These are phyloP conservation scores for Mycogone perniciosa DNA, from an alignment of 2,329 filamentous ascomycete genomes.

Conservation along the genomic window DNA sequence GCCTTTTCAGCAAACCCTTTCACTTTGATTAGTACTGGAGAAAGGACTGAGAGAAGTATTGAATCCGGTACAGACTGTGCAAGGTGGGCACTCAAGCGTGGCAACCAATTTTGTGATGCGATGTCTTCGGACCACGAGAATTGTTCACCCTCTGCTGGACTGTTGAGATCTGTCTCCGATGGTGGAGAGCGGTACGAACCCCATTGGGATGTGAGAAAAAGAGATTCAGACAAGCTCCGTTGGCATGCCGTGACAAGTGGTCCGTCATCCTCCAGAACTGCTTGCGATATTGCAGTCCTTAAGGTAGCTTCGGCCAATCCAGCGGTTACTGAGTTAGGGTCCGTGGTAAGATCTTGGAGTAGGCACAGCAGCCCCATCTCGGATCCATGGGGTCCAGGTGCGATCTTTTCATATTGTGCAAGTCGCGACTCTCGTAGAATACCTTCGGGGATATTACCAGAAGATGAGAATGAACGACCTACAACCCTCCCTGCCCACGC, in stretches of 20 bases:
- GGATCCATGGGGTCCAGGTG: conserved; percentile 47
- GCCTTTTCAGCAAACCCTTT: conserved; percentile 64
- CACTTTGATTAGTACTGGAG: conserved; percentile 58
- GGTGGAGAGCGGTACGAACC: conserved; percentile 47
- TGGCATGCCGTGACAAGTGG: conserved; percentile 45
- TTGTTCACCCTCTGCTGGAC: conserved; percentile 14
- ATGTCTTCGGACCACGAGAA: conserved; percentile 33
- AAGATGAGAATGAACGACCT: conserved; percentile 75
- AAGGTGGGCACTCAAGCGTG: conserved; percentile 54
- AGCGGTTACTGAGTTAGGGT: conserved; percentile 47
- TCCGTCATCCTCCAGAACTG: conserved; percentile 40
- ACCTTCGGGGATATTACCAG: conserved; percentile 58
- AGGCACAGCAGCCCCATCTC: conserved; percentile 57
- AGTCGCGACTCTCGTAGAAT: conserved; percentile 56
- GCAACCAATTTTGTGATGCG: conserved; percentile 51
- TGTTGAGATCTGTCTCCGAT: conserved; percentile 36
- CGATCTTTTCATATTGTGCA: conserved; percentile 41
- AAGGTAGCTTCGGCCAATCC: conserved; percentile 57
- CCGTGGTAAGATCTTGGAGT: conserved; percentile 55
- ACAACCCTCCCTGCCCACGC: conserved; percentile 82
- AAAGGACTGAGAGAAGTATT: conserved; percentile 62
- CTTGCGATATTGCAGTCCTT: conserved; percentile 50
- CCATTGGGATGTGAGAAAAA: conserved; percentile 53
- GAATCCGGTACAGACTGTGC: conserved; percentile 54
- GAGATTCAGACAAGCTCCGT: conserved; percentile 43